Evolutionary conservation across 306 rosid genomes (phyloP).

Genomic region (Abrus precatorius): DNA sequence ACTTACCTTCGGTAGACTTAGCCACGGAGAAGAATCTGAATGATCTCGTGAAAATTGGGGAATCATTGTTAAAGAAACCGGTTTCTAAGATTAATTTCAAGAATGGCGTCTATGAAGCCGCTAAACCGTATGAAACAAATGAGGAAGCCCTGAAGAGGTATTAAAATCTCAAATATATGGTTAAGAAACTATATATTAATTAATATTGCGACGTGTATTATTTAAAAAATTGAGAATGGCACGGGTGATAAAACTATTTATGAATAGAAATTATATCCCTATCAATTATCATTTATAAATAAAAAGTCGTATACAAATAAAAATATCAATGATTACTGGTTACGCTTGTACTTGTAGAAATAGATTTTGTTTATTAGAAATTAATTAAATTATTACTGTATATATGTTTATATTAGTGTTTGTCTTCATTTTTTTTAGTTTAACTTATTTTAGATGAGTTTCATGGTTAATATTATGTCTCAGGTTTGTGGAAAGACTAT

Average conservation of each 20-base stretch:
- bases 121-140: slow-evolving; percentile 48
- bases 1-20: slow-evolving; percentile 59
- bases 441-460: not conserved
- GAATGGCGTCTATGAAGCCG: slow-evolving; percentile 51
- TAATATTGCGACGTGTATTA: too few species aligned
- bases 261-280: too few species aligned
- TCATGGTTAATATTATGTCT: not conserved
- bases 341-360: too few species aligned
- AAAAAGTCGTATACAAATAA: too few species aligned
- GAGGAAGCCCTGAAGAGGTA: slow-evolving; percentile 67
- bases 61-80: slow-evolving; percentile 59
- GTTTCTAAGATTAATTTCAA: slow-evolving; percentile 67
- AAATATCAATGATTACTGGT: too few species aligned
- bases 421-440: not conserved
- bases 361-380: too few species aligned
- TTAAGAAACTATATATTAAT: too few species aligned
- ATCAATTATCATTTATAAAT: too few species aligned
- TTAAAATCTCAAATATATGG: not conserved
- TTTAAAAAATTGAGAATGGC: too few species aligned
- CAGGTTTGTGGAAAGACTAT: slow-evolving; percentile 66
- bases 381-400: too few species aligned
- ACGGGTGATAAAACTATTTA: too few species aligned
- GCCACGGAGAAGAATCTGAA: slow-evolving; percentile 65
- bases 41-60: slow-evolving; percentile 60
- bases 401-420: too few species aligned